phyloP scores from a whole-genome alignment of 192 early-diverging fungal genomes.

The Umbelopsis isabellina region DNA sequence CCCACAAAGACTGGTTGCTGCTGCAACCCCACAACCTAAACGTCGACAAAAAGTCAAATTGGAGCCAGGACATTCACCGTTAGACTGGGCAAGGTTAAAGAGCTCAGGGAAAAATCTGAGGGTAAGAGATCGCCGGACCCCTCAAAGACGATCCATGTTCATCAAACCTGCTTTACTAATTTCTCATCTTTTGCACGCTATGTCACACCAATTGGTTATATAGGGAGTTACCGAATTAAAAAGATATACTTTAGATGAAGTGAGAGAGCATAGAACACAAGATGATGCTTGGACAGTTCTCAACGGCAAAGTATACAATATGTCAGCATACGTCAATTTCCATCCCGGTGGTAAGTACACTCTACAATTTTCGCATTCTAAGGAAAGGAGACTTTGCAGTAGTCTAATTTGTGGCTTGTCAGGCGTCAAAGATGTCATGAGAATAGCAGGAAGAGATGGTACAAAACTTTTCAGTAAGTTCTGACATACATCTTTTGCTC shows the following conservation, averaged over 20 bases:
- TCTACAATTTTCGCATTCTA: not conserved
- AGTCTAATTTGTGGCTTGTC: not conserved
- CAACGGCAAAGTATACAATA: conserved; percentile 90
- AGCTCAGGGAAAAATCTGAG: conserved; percentile 72
- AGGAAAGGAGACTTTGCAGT: not conserved
- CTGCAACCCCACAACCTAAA: conserved; percentile 39
- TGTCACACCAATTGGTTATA: too few species aligned
- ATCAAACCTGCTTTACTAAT: not conserved
- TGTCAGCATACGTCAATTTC: conserved; percentile 86
- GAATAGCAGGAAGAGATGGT: conserved; percentile 90
- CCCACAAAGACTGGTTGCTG: conserved; percentile 42
- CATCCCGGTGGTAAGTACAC: conserved; percentile 80
- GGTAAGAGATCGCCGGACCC: conserved; percentile 33
- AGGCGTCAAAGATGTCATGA: conserved; percentile 70
- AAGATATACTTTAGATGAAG: conserved; percentile 72
- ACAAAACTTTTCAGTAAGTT: conserved; percentile 82
- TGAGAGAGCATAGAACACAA: conserved; percentile 73
- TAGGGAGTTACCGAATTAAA: conserved; percentile 60
- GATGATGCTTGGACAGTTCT: conserved; percentile 91
- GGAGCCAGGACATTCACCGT: conserved; percentile 84
- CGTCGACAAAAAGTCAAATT: conserved; percentile 77
- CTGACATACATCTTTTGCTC: not conserved
- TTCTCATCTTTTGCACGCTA: not conserved
- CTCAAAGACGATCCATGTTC: conserved; percentile 7
- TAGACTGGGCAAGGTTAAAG: conserved; percentile 92